These are phyloP conservation scores for Colletotrichum gloeosporioides DNA, from an alignment of 2,329 filamentous ascomycete genomes.

Conservation along the genomic window DNA sequence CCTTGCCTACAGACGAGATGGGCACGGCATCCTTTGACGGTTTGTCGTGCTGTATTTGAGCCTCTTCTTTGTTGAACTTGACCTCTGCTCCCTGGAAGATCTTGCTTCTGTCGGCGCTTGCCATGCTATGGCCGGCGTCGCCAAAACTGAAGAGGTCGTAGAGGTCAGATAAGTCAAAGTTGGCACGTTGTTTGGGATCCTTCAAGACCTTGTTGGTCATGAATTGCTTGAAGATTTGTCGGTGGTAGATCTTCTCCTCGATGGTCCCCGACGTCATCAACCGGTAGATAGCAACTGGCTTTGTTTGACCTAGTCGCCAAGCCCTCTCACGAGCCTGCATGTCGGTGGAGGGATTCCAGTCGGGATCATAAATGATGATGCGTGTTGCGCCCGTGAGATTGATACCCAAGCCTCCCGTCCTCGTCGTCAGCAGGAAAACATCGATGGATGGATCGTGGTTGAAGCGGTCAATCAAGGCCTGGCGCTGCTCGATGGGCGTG, in stretches of 20 bases:
- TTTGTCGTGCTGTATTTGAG: constrained; percentile 25
- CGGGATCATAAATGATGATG: constrained; percentile 97
- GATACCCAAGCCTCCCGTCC: constrained; percentile 91
- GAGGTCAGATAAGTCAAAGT: constrained; percentile 87
- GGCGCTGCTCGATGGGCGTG: constrained; percentile 87
- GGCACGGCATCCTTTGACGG: constrained; percentile 9
- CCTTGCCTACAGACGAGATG: background rate
- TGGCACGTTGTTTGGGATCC: constrained; percentile 91
- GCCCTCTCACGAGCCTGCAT: constrained; percentile 93
- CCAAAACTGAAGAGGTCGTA: constrained; percentile 90
- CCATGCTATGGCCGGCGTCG: constrained; percentile 61
- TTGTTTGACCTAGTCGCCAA: constrained; percentile 94
- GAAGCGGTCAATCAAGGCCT: constrained; percentile 90
- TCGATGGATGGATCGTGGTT: constrained; percentile 81
- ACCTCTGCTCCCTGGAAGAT: constrained; percentile 91
- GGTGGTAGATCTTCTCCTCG: constrained; percentile 98
- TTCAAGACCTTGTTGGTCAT: constrained; percentile 95
- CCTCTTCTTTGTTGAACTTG: constrained; percentile 31
- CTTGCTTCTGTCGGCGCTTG: constrained; percentile 80
- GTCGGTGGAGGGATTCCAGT: constrained; percentile 98
- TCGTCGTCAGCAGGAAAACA: constrained; percentile 92
- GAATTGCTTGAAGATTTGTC: constrained; percentile 98
- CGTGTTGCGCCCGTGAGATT: constrained; percentile 95
- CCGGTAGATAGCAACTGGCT: constrained; percentile 93
- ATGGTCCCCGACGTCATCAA: constrained; percentile 99